These are phyloP conservation scores for Diaporthe sp. DNA, from an alignment of 2,329 filamentous ascomycete species.

Conservation along the genomic window DNA sequence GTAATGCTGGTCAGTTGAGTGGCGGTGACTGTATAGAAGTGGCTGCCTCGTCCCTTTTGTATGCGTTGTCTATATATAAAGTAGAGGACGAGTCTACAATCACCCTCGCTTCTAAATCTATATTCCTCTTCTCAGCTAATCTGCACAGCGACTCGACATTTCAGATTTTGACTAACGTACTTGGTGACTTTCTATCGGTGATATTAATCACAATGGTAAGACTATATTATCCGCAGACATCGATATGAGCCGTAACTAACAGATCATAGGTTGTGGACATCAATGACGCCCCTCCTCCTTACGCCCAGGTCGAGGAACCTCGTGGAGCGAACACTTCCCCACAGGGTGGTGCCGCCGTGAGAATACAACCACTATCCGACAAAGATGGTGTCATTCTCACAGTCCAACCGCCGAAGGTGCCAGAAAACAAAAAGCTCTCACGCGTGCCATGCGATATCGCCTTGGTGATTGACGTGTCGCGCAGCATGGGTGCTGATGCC, in stretches of 20 bases:
- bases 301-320: background rate
- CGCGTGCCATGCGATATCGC: slow-evolving; percentile 69
- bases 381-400: slow-evolving; percentile 56
- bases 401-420: slow-evolving; percentile 55
- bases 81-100: background rate
- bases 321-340: background rate
- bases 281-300: background rate
- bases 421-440: slow-evolving; percentile 38
- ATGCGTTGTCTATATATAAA: background rate
- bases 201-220: background rate
- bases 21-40: background rate
- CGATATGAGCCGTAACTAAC: background rate
- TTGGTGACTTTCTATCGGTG: background rate
- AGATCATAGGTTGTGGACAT: background rate
- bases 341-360: slow-evolving; percentile 32
- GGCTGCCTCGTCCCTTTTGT: background rate
- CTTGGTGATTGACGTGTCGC: slow-evolving; percentile 70
- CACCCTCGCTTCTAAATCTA: background rate
- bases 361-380: slow-evolving; percentile 51
- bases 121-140: no score
- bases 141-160: background rate
- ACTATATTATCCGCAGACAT: background rate
- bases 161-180: background rate
- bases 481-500: slow-evolving; percentile 62
- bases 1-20: background rate